Conservation (phyloP, 2,329 filamentous ascomycete species). For the Lachnellula suecica region DNA sequence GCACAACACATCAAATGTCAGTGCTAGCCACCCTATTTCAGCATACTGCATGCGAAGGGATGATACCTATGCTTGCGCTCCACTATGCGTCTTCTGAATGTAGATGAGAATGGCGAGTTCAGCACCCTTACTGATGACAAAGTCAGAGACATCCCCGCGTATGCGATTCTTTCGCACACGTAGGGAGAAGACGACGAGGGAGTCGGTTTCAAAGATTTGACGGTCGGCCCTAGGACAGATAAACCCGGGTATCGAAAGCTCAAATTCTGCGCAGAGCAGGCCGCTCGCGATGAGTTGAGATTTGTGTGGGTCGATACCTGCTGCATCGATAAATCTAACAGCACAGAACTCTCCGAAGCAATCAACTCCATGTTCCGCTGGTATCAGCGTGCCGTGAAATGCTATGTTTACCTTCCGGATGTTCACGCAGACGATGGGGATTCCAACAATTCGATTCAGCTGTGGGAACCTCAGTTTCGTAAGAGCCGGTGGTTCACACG, state of each 20-base stretch:
- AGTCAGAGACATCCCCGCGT: conserved; percentile 1
- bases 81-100: background rate
- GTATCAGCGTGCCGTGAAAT: conserved; percentile 20
- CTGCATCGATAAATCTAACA: conserved; percentile 1
- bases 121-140: conserved; percentile 3
- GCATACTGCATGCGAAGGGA: too few relatives aligned
- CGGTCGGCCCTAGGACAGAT: background rate
- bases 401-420: conserved; percentile 20
- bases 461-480: conserved; percentile 14
- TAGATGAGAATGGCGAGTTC: background rate
- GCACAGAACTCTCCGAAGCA: conserved; percentile 10
- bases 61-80: too few relatives aligned
- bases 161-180: conserved; percentile 17
- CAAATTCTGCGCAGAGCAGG: conserved; percentile 2
- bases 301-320: conserved; percentile 1
- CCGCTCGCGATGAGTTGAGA: background rate
- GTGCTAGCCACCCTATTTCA: too few relatives aligned
- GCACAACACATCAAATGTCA: too few relatives aligned
- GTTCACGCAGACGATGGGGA: background rate
- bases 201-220: background rate
- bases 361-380: conserved; percentile 28
- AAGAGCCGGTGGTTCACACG: conserved; percentile 23
- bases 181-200: conserved; percentile 26
- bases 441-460: conserved; percentile 3
- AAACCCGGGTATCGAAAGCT: conserved; percentile 7